Conservation (phyloP, 2,329 filamentous ascomycete species). For the Clonostachys rosea region DNA sequence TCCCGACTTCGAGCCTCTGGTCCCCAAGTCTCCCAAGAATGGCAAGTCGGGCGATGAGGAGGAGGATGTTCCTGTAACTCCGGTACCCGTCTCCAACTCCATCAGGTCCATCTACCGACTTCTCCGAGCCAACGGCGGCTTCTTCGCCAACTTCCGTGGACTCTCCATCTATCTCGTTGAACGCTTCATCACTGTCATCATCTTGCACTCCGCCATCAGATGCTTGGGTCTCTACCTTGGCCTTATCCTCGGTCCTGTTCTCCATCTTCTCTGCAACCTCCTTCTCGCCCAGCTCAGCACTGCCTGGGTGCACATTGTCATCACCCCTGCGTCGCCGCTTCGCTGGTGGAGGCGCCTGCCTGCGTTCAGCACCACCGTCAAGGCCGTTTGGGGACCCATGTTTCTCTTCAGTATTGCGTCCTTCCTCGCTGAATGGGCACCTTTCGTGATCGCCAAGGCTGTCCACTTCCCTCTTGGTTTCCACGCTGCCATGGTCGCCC, state of each 20-base stretch:
- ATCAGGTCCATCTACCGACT: conserved; percentile 45
- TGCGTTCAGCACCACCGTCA: conserved; percentile 56
- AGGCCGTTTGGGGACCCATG: conserved; percentile 65
- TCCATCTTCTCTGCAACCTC: conserved; percentile 52
- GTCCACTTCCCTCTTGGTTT: conserved; percentile 30
- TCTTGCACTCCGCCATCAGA: conserved; percentile 18
- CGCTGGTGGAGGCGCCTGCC: conserved; percentile 68
- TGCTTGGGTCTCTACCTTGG: conserved; percentile 39
- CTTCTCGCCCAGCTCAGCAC: conserved; percentile 65
- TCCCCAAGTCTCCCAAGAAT: conserved; percentile 30
- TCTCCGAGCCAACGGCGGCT: conserved; percentile 60
- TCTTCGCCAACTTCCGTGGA: conserved; percentile 66
- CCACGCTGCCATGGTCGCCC: conserved; percentile 25
- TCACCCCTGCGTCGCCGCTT: conserved; percentile 61
- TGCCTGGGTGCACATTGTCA: conserved; percentile 82
- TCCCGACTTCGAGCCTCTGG: conserved; percentile 47
- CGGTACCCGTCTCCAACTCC: conserved; percentile 41
- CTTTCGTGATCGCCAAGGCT: conserved; percentile 31
- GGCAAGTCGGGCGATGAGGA: conserved; percentile 19
- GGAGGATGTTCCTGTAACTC: conserved; percentile 22
- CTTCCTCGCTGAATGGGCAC: conserved; percentile 42
- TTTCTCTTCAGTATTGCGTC: conserved; percentile 56
- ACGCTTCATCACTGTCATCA: conserved; percentile 18
- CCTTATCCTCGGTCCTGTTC: conserved; percentile 31
- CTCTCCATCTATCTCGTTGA: conserved; percentile 44